Evolutionary conservation across 805 yeast genomes (phyloP).

Genomic region (Brettanomyces sp.): DNA sequence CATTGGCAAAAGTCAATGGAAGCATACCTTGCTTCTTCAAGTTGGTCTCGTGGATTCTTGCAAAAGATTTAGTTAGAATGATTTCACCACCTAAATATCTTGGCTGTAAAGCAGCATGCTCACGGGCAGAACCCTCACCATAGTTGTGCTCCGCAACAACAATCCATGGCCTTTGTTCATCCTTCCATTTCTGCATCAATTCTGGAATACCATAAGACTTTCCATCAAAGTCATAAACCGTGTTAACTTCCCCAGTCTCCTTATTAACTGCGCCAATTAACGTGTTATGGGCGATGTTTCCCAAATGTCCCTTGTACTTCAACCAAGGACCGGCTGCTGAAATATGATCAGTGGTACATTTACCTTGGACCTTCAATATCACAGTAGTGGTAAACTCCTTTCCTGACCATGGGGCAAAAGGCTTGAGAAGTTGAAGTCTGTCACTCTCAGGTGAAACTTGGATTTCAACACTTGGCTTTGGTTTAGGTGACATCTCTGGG

Average conservation of each 20-base stretch:
- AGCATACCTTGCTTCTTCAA: constrained; percentile 97
- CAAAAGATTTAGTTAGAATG: constrained; percentile 88
- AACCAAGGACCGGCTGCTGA: constrained; percentile 99
- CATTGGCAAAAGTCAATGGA: constrained; percentile 88
- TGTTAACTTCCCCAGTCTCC: constrained; percentile 94
- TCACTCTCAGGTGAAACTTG: constrained; percentile 76
- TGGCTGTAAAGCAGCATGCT: constrained; percentile 95
- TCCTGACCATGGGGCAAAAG: constrained; percentile 81
- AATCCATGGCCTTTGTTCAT: constrained; percentile 77
- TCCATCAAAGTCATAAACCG: constrained; percentile 81
- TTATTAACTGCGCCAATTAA: constrained; percentile 94
- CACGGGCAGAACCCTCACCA: constrained; percentile 99
- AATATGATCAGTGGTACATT: constrained; percentile 97
- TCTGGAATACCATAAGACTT: constrained; percentile 79
- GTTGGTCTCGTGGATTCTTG: constrained; percentile 97
- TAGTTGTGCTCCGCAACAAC: constrained; percentile 97
- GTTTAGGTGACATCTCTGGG: constrained; percentile 47
- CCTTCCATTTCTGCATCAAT: constrained; percentile 91
- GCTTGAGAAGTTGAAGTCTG: constrained; percentile 84
- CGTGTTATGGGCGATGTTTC: constrained; percentile 90
- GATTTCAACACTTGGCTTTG: constrained; percentile 41
- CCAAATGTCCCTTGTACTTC: constrained; percentile 95
- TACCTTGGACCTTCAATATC: constrained; percentile 87
- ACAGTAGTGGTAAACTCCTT: constrained; percentile 71
- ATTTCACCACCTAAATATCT: constrained; percentile 88